A percentile compares a stretch with the other conserved stretches of the same genome.
These are phyloP conservation scores for Aspergillus versicolor DNA, from an alignment of 2,329 filamentous ascomycete genomes.

Conservation along the genomic window DNA sequence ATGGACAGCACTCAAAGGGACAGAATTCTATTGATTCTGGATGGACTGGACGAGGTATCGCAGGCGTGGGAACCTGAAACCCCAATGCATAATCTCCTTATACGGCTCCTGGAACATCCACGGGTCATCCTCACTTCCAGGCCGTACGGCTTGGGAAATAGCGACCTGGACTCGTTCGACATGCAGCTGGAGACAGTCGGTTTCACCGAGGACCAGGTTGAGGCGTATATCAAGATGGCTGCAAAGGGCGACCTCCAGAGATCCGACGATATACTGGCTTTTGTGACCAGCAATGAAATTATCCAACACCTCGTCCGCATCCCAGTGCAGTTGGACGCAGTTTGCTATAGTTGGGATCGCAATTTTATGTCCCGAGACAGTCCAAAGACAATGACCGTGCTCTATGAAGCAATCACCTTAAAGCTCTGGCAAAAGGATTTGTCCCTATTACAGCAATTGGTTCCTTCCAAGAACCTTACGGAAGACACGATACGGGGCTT, in stretches of 20 bases:
- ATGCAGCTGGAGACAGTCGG: slow-evolving; percentile 44
- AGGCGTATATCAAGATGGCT: slow-evolving; percentile 30
- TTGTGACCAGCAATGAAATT: slow-evolving; percentile 22
- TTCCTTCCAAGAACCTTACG: slow-evolving; percentile 15
- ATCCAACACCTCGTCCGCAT: slow-evolving; percentile 42
- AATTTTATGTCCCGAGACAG: slow-evolving; percentile 5
- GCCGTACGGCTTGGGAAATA: slow-evolving; percentile 25
- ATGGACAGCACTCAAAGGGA: neutral
- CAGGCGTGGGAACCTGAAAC: slow-evolving; percentile 15
- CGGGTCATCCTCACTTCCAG: slow-evolving; percentile 46
- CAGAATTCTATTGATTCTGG: slow-evolving; percentile 41
- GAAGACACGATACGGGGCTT: slow-evolving; percentile 12
- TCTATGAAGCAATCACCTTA: slow-evolving; percentile 31
- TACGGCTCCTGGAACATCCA: slow-evolving; percentile 29
- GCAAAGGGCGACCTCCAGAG: neutral
- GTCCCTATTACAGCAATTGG: neutral
- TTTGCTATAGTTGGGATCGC: slow-evolving; percentile 40
- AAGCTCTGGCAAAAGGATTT: slow-evolving; percentile 44
- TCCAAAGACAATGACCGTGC: slow-evolving; percentile 38
- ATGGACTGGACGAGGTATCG: slow-evolving; percentile 47
- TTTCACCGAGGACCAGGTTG: slow-evolving; percentile 38
- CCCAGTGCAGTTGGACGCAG: slow-evolving; percentile 47
- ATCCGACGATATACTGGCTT: slow-evolving; percentile 16
- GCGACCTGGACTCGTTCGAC: slow-evolving; percentile 19
- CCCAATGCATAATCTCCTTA: slow-evolving; percentile 12